These are phyloP conservation scores for Pisolithus albus DNA, from an alignment of 768 basidiomycete genomes.

Conservation along the genomic window DNA sequence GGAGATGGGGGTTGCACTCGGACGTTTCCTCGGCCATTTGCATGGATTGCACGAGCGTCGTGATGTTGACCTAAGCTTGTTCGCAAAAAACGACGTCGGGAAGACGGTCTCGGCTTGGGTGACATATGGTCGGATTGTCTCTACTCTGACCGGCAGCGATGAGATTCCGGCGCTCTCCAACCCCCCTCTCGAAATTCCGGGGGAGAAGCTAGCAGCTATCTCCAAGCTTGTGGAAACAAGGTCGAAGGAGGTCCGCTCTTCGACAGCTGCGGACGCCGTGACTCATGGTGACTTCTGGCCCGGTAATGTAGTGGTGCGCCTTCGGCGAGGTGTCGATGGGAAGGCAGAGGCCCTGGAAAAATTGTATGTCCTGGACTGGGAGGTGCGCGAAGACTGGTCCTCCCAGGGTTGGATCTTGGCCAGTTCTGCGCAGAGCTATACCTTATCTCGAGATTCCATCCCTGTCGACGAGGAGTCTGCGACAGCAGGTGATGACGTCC, in stretches of 20 bases:
- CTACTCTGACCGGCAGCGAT: conserved; percentile 29
- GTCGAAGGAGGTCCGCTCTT: conserved; percentile 25
- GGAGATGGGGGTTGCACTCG: conserved; percentile 47
- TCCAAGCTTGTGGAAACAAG: conserved; percentile 27
- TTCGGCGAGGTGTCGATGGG: conserved; percentile 25
- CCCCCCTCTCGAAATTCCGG: conserved; percentile 36
- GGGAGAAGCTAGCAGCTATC: conserved; percentile 30
- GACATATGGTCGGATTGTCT: conserved; percentile 41
- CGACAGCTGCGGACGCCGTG: conserved; percentile 22
- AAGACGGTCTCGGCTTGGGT: conserved; percentile 34
- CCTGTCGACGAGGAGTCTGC: conserved; percentile 33
- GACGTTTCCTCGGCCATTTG: conserved; percentile 46
- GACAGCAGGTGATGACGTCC: conserved; percentile 29
- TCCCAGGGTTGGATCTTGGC: conserved; percentile 53
- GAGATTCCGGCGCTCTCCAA: conserved; percentile 31
- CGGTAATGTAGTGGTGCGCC: conserved; percentile 52
- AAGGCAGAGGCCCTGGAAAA: conserved; percentile 26
- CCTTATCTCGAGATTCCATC: conserved; percentile 42
- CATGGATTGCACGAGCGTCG: conserved; percentile 42
- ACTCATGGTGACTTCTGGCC: conserved; percentile 65
- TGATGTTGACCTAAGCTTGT: conserved; percentile 26
- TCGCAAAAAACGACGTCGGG: conserved; percentile 36
- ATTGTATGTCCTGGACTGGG: conserved; percentile 59
- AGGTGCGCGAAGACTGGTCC: conserved; percentile 49
- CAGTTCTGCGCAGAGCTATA: conserved; percentile 60